Conservation (phyloP, 768 basidiomycete species). For the Boletus sensibilis region DNA sequence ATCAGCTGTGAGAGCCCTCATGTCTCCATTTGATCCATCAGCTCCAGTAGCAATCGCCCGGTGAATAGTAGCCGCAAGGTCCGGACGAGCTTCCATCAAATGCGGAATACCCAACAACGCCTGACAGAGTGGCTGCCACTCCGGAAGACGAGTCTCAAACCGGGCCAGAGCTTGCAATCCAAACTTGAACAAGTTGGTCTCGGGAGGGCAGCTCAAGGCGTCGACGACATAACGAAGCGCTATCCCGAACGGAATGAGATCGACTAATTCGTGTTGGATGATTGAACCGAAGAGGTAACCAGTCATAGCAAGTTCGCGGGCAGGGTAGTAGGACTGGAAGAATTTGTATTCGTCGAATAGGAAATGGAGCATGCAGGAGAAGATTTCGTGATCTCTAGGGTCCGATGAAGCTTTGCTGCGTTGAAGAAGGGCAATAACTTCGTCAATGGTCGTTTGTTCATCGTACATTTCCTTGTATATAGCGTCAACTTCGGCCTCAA, state of each 20-base stretch:
- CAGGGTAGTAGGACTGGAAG: slow-evolving; percentile 94
- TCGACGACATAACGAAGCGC: slow-evolving; percentile 96
- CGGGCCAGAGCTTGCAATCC: slow-evolving; percentile 87
- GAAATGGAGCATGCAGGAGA: slow-evolving; percentile 99
- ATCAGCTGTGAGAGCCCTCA: slow-evolving; percentile 41
- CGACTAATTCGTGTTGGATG: slow-evolving; percentile 90
- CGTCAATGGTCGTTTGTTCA: slow-evolving; percentile 90
- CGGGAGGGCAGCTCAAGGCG: slow-evolving; percentile 85
- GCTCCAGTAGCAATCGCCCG: slow-evolving; percentile 60
- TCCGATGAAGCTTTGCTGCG: slow-evolving; percentile 81
- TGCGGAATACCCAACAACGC: slow-evolving; percentile 86
- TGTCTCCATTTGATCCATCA: slow-evolving; percentile 43
- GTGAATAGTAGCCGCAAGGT: slow-evolving; percentile 68
- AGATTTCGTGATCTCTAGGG: slow-evolving; percentile 88
- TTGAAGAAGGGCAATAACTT: slow-evolving; percentile 86
- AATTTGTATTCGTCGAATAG: slow-evolving; percentile 99
- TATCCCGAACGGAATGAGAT: slow-evolving; percentile 92
- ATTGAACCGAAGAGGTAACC: slow-evolving; percentile 95
- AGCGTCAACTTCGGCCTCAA: slow-evolving; percentile 89
- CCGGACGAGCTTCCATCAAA: slow-evolving; percentile 81
- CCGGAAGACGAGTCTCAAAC: slow-evolving; percentile 82
- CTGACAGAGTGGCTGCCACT: slow-evolving; percentile 93
- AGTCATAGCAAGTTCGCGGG: slow-evolving; percentile 92
- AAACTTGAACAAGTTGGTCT: slow-evolving; percentile 93
- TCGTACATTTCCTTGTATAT: slow-evolving; percentile 99